phyloP scores from a whole-genome alignment of 306 rosid genomes.

The Arachis stenosperma region DNA sequence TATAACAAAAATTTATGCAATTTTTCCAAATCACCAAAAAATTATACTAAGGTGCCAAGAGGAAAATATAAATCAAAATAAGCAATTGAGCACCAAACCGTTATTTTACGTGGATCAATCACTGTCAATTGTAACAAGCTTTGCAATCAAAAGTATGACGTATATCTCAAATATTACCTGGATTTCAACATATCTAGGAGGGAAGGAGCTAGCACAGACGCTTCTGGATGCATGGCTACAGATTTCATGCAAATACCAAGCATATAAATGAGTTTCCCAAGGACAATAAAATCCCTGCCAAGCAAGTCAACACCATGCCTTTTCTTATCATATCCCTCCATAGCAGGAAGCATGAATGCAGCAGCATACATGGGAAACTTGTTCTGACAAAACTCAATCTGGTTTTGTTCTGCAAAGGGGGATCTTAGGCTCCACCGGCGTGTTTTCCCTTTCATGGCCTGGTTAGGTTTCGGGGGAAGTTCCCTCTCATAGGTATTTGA shows the following conservation, averaged over 20 bases:
- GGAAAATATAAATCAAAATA: slow-evolving; percentile 29
- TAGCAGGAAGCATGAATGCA: slow-evolving; percentile 97
- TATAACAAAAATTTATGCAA: slow-evolving; percentile 20
- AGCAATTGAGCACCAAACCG: slow-evolving; percentile 10
- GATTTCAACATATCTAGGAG: slow-evolving; percentile 83
- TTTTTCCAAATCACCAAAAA: slow-evolving; percentile 23
- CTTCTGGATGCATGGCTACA: slow-evolving; percentile 95
- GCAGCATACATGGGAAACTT: slow-evolving; percentile 95
- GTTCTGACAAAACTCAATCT: slow-evolving; percentile 73
- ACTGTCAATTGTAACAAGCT: slow-evolving; percentile 18
- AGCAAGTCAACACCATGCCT: slow-evolving; percentile 94
- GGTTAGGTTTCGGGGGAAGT: slow-evolving; percentile 69
- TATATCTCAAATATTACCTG: slow-evolving; percentile 59
- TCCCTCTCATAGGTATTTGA: slow-evolving; percentile 85
- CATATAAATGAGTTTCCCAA: slow-evolving; percentile 88
- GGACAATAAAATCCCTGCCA: slow-evolving; percentile 84
- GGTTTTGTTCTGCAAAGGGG: slow-evolving; percentile 47
- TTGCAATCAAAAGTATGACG: slow-evolving; percentile 32
- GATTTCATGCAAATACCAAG: slow-evolving; percentile 96
- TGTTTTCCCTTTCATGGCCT: slow-evolving; percentile 75
- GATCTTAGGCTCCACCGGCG: slow-evolving; percentile 78
- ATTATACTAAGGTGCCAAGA: not conserved
- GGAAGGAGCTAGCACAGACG: slow-evolving; percentile 72
- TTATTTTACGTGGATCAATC: slow-evolving; percentile 18
- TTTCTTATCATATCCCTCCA: slow-evolving; percentile 92